phyloP scores from a whole-genome alignment of 2,329 filamentous ascomycete species.

The Arthroderma uncinatum region DNA sequence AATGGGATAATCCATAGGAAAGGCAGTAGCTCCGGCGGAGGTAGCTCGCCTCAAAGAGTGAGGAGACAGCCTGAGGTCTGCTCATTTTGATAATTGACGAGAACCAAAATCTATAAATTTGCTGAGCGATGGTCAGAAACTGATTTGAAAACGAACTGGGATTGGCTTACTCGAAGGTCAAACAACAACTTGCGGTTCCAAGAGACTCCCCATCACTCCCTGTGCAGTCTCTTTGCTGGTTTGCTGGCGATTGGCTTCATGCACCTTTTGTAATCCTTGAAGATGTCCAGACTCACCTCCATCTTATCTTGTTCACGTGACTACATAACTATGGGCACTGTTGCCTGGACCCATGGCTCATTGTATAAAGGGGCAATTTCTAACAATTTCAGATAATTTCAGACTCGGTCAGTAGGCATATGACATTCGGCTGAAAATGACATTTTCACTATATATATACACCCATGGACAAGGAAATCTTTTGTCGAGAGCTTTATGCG shows the following conservation, averaged over 20 bases:
- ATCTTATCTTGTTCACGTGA: not conserved
- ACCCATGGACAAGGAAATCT: slow-evolving; percentile 22
- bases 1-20: not conserved
- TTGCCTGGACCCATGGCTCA: not conserved
- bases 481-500: slow-evolving; percentile 30
- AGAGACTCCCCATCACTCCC: not conserved
- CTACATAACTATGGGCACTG: not conserved
- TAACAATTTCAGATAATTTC: too few relatives aligned
- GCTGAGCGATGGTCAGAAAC: not conserved
- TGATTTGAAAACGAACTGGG: not conserved
- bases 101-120: not conserved
- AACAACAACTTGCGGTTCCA: not conserved
- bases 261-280: not conserved
- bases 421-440: too few relatives aligned
- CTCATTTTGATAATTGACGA: not conserved
- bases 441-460: not conserved
- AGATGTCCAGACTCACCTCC: not conserved
- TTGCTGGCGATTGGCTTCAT: not conserved
- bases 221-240: not conserved
- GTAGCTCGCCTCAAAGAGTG: not conserved
- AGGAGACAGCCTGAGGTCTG: not conserved
- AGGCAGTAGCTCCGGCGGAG: not conserved
- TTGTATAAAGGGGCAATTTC: too few relatives aligned
- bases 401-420: too few relatives aligned
- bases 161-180: not conserved